Evolutionary conservation across 345 rosid genomes (phyloP).

Genomic region (Lumnitzera racemosa): DNA sequence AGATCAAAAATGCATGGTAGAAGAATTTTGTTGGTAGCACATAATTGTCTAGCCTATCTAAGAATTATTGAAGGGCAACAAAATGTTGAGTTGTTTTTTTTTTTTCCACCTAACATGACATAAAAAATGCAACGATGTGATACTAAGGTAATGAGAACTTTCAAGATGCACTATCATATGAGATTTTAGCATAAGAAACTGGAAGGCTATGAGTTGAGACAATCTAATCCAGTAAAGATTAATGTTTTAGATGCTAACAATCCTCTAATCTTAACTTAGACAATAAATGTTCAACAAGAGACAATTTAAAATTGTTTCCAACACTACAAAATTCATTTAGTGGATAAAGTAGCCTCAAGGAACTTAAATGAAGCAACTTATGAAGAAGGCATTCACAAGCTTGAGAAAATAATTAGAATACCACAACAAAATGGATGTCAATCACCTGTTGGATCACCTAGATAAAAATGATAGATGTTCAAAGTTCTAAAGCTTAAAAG

Average conservation of each 20-base stretch:
- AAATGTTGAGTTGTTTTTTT: not conserved
- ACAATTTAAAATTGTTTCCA: not conserved
- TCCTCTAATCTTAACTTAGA: not conserved
- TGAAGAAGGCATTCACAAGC: not conserved
- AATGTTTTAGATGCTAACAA: not conserved
- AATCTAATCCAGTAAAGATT: not conserved
- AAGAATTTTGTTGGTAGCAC: not conserved
- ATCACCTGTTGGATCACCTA: not conserved
- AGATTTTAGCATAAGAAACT: not conserved
- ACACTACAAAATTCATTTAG: not conserved
- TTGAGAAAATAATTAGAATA: not conserved
- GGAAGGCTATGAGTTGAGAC: conserved; percentile 1
- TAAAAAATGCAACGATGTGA: not conserved
- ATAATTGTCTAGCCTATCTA: not conserved
- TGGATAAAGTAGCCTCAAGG: not conserved
- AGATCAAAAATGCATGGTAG: not conserved
- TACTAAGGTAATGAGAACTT: not conserved
- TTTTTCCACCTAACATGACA: not conserved
- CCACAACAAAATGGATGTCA: not conserved
- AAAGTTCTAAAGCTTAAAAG: too few relatives aligned
- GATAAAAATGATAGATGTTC: too few relatives aligned
- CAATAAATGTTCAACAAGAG: not conserved
- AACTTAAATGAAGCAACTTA: not conserved
- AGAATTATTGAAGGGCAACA: not conserved
- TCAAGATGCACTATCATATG: not conserved